These are phyloP conservation scores for Phaeoacremonium minimum DNA, from an alignment of 2,329 filamentous ascomycete species.

Conservation along the genomic window DNA sequence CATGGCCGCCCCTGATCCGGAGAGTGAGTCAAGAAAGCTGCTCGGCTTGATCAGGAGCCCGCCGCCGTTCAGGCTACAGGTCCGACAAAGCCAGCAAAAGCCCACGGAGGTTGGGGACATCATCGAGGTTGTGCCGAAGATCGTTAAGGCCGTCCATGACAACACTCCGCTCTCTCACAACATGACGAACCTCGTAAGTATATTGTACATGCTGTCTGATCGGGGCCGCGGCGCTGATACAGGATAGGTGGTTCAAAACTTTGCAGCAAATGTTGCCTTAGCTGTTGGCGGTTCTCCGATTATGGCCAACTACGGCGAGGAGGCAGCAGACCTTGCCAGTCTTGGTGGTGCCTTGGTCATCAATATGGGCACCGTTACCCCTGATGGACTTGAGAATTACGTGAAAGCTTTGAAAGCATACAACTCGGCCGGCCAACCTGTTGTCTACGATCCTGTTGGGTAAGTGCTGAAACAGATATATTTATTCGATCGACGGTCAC, in stretches of 20 bases:
- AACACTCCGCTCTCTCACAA: slow-evolving; percentile 80
- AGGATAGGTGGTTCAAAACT: slow-evolving; percentile 74
- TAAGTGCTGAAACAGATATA: slow-evolving; percentile 30
- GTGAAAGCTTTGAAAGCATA: slow-evolving; percentile 73
- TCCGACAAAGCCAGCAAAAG: slow-evolving; percentile 3
- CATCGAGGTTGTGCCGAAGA: slow-evolving; percentile 23
- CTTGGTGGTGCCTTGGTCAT: slow-evolving; percentile 78
- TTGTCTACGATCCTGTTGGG: slow-evolving; percentile 88
- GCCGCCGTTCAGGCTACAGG: slow-evolving; percentile 18
- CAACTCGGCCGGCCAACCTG: slow-evolving; percentile 69
- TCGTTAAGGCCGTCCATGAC: slow-evolving; percentile 58
- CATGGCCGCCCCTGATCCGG: slow-evolving; percentile 66
- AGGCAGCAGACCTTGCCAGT: slow-evolving; percentile 74
- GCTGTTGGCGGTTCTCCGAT: slow-evolving; percentile 84
- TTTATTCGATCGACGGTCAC: too few relatives aligned
- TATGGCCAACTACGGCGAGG: slow-evolving; percentile 84
- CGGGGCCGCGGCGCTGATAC: neutral
- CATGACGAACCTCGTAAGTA: slow-evolving; percentile 80
- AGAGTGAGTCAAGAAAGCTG: slow-evolving; percentile 57
- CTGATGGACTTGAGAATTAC: slow-evolving; percentile 69
- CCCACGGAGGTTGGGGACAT: slow-evolving; percentile 13
- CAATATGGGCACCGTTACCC: slow-evolving; percentile 91
- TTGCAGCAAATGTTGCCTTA: slow-evolving; percentile 86
- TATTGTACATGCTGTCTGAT: neutral
- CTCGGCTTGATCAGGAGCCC: slow-evolving; percentile 45